Percentiles rank a stretch among this genome's conserved stretches.
Evolutionary conservation across 2,329 filamentous ascomycete species (phyloP).

Genomic region (Fusarium irregulare): DNA sequence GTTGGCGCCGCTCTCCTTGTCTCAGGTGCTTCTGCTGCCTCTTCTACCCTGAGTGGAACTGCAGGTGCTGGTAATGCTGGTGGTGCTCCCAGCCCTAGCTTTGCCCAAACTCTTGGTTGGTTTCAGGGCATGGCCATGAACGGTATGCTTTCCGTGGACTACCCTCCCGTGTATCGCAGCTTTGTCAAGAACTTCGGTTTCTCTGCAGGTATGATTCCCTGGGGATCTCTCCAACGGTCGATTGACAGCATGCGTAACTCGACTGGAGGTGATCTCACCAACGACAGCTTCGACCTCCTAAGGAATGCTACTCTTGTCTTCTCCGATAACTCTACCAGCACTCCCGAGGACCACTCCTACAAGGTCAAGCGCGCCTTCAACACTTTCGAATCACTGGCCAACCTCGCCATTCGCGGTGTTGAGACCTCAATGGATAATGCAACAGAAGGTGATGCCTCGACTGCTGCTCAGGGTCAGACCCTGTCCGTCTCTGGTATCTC

Average conservation of each 20-base stretch:
- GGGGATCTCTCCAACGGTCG: conserved; percentile 79
- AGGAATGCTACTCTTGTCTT: conserved; percentile 81
- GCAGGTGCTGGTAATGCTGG: conserved; percentile 67
- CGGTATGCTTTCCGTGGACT: conserved; percentile 92
- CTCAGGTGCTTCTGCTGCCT: conserved; percentile 76
- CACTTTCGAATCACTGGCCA: conserved; percentile 60
- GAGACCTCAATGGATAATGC: conserved; percentile 58
- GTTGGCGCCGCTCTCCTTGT: conserved; percentile 84
- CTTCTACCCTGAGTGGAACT: conserved; percentile 65
- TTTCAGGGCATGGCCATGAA: conserved; percentile 96
- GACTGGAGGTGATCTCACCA: conserved; percentile 88
- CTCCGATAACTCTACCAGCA: conserved; percentile 66
- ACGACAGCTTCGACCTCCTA: conserved; percentile 80
- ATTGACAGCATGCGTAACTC: conserved; percentile 85
- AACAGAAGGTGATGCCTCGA: conserved; percentile 42
- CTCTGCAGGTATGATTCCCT: conserved; percentile 85
- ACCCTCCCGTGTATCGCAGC: conserved; percentile 87
- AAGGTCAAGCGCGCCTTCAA: conserved; percentile 67
- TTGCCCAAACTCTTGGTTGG: conserved; percentile 85
- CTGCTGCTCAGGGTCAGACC: conserved; percentile 51
- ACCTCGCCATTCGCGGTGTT: conserved; percentile 65
- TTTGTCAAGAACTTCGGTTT: conserved; percentile 96
- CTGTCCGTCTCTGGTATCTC: conserved; percentile 78
- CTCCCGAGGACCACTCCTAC: conserved; percentile 53
- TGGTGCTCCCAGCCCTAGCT: conserved; percentile 80